These are phyloP conservation scores for Colletotrichum truncatum DNA, from an alignment of 2,329 filamentous ascomycete genomes.

Conservation along the genomic window DNA sequence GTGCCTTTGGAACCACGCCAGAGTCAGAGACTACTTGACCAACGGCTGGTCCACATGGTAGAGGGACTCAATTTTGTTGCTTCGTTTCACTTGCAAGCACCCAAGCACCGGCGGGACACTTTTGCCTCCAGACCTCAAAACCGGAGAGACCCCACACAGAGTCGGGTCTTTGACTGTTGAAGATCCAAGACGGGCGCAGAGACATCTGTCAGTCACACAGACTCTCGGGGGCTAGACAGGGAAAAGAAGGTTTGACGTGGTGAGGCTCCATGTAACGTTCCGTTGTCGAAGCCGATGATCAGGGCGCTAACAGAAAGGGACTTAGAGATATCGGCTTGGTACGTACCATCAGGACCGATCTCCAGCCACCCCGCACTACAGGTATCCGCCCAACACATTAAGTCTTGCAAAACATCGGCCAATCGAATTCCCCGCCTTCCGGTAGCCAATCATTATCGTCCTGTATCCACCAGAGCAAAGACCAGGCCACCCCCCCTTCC, in stretches of 20 bases:
- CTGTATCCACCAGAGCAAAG: background rate
- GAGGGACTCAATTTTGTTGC: slow-evolving; percentile 4
- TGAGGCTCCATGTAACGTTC: slow-evolving; percentile 31
- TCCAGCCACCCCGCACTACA: background rate
- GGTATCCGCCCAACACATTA: background rate
- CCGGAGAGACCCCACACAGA: slow-evolving; percentile 8
- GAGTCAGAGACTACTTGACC: slow-evolving; percentile 29
- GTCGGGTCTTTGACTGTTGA: background rate
- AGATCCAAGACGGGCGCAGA: background rate
- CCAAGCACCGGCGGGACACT: slow-evolving; percentile 24
- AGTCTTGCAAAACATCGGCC: slow-evolving; percentile 2
- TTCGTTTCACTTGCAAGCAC: slow-evolving; percentile 27
- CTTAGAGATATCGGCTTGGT: slow-evolving; percentile 6
- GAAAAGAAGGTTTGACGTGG: slow-evolving; percentile 30
- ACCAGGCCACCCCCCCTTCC: slow-evolving; percentile 13
- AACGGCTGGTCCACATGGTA: slow-evolving; percentile 24
- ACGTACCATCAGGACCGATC: background rate
- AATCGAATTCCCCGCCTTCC: slow-evolving; percentile 10
- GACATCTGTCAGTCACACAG: slow-evolving; percentile 3
- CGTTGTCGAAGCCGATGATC: slow-evolving; percentile 26
- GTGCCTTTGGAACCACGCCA: slow-evolving; percentile 19
- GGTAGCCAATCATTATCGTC: slow-evolving; percentile 8
- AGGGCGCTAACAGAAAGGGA: slow-evolving; percentile 17
- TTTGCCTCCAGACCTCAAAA: slow-evolving; percentile 12
- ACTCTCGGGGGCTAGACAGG: background rate